Base-by-base conservation (phyloP, 129 eudicot species). In the Artemisia argyi region DNA sequence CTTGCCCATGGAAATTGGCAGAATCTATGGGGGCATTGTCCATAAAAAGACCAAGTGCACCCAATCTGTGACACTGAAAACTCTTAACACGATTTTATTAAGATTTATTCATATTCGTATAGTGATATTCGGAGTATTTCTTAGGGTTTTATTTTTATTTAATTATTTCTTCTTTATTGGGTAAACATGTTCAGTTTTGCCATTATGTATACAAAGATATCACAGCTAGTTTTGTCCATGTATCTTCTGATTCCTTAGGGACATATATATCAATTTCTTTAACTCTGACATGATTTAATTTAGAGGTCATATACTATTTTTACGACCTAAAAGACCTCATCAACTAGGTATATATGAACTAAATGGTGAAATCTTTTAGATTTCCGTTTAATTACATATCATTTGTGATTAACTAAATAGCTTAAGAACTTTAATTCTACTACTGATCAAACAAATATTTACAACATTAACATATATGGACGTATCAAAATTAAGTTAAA, bases 11-110 rank as follows among this genome's bases (percentile, higher is more conserved):
- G 32, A 59, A 72, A 67, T 15, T 82, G 83, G 80, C 83, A 76
- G 86, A 79, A 79, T 79, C 78, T 35, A 60, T 53, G 47, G 81
- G 72, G 39, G 69, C 66, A 68, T 68, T 48, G 70, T 58, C 58
- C 20, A 53, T 75, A 8, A 56, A 28, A 35, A 19, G 83, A 57
- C 80, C 66, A 79, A 76, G 76, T 82, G 76, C 86, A 79, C 71
- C 72, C 60, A 19, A 82, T 72, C 59, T 75, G 19, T 20, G 48
- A n/a, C n/a, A n/a, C n/a, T n/a, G n/a, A 55, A 54, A 14, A 72
- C 35, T 46, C 16, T 15, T 35, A 15, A 17, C 16, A 53, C 26
- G 42, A 39, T 12, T 19, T 52, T 61, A 15, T 14, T 30, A 1
- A 26, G 42, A 60, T 60, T 60, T 60, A 60, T 47, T 72, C 46